phyloP scores from a whole-genome alignment of 129 eudicot genomes.

The Pulicaria dysenterica region DNA sequence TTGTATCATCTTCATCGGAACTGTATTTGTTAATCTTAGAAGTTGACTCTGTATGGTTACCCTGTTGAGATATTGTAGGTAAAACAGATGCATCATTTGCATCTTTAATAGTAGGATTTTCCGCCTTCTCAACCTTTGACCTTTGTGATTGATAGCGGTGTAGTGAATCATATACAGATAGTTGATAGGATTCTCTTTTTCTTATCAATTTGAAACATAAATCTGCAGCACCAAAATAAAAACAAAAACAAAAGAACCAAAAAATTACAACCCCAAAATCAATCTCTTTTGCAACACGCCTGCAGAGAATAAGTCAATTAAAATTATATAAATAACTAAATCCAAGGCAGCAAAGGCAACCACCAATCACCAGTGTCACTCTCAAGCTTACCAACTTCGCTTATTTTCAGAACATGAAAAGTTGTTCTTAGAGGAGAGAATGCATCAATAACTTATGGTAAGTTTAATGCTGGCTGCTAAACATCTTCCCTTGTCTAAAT shows the following conservation, averaged over 20 bases:
- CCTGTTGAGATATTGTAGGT: constrained; percentile 31
- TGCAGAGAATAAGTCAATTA: not conserved
- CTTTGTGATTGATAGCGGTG: constrained; percentile 63
- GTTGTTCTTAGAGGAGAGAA: not conserved
- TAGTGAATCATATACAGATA: constrained; percentile 36
- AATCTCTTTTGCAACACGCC: not conserved
- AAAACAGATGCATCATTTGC: constrained; percentile 42
- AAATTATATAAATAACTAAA: not conserved
- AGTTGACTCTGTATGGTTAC: constrained; percentile 25
- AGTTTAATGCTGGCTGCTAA: constrained; percentile 11
- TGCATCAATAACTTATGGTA: not conserved
- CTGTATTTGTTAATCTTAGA: constrained; percentile 38
- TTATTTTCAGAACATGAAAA: not conserved
- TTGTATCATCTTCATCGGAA: constrained; percentile 54
- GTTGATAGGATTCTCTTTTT: constrained; percentile 43
- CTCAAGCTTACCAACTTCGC: not conserved
- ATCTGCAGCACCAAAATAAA: constrained; percentile 46
- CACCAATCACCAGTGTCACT: not conserved
- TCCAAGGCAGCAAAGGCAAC: not conserved
- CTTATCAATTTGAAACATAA: constrained; percentile 44
- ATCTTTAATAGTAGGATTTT: constrained; percentile 31
- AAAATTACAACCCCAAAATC: not conserved
- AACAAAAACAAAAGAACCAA: not conserved
- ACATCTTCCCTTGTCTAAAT: not conserved
- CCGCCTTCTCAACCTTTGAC: constrained; percentile 41